Evolutionary conservation across 164 flowering plant species (phyloP), one percentile per base, ranked within the genome.

Genomic region (Vitis labrusca): DNA sequence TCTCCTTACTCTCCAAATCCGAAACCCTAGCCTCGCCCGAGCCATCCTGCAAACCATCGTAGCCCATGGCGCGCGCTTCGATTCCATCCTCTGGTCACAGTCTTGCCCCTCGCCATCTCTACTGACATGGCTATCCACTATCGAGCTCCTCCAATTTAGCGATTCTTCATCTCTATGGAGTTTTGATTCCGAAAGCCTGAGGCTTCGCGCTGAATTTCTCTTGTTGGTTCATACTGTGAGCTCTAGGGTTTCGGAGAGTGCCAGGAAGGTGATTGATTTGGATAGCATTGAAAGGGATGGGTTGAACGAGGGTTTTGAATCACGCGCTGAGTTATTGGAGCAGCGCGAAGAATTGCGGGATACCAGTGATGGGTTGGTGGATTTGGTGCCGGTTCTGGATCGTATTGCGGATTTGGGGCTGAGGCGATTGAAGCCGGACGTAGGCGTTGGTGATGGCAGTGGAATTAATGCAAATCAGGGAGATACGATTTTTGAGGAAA

Each of bases 101-200:
- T 76, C 89, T 3, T 86, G 95, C 72, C 73, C 90, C 7, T 87
- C 93, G 1, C 97, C 97, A 0, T 70, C 97, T 6, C 74, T 85
- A 10, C 86, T 95, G 63, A 73, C 94, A 0, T 91, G 85, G 85
- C 74, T 95, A 4, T 84, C 89, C 8, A 73, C 92, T 6, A 75
- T 88, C 52, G 92, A 89, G 59, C 85, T 95, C 3, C 73, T 91
- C 52, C 82, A 82, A 57, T 85, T 84, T 69, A 77, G 81, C 13
- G 71, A 83, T 57, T 66, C 85, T 17, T 76, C 86, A 0, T 74
- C 83, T 48, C 66, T 74, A 6, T 89, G 91, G 91, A 75, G 82
- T 48, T 79, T 88, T 60, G 90, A 85, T 56, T 77, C 86, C 12
- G 85, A 74, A 13, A 60, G 80, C 7, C 73, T 93, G 55, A 80